Base-by-base conservation (phyloP, 1,139 yeast species). In the Magnusiomyces ingens region DNA sequence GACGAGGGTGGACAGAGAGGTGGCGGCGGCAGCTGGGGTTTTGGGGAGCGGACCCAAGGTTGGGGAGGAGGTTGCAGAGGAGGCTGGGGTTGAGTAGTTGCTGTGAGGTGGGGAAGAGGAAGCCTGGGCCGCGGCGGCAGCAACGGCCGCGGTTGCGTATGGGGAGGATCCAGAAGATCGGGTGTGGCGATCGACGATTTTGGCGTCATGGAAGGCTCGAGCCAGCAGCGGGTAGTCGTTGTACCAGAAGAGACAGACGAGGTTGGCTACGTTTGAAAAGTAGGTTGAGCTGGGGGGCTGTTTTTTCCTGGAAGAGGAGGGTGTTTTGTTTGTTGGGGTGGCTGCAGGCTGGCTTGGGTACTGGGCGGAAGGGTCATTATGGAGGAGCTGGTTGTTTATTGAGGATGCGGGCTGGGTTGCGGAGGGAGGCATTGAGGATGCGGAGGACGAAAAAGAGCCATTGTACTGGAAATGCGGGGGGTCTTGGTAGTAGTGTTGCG, bases 241-340 rank as follows among this genome's bases (percentile, higher is more conserved):
- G 57, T 65, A 65, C 69, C 69, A 66, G 41, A 67, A 61, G 51
- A 67, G 60, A 47, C 69, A 66, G 26, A 65, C 64, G 38, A 67
- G 56, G 50, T 61, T 61, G 22, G 71, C 68, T 13, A 64, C 58
- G 46, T 65, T 64, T 52, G 56, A 51, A 55, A 53, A 59, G 52
- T 63, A 63, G 38, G 45, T 45, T 10, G 48, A 38, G 13, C 36
- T 40, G 18, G 48, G 18, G 13, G 45, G 6, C 4, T 41, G 21
- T 17, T 6, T 41, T 41, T 19, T 41, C n/a, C 41, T n/a, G 5
- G 15, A 5, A n/a, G 37, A 35, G 10, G 37, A 35, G 10, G 10
- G 18, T 37, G 41, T n/a, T 37, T 26, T 26, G 32, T 26, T 8
- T 26, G 32, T 5, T 26, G 32, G 8, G 4, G 32, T 26, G 32